Conservation (phyloP, 805 yeast genomes). For the Saccharomycopsis microspora region DNA sequence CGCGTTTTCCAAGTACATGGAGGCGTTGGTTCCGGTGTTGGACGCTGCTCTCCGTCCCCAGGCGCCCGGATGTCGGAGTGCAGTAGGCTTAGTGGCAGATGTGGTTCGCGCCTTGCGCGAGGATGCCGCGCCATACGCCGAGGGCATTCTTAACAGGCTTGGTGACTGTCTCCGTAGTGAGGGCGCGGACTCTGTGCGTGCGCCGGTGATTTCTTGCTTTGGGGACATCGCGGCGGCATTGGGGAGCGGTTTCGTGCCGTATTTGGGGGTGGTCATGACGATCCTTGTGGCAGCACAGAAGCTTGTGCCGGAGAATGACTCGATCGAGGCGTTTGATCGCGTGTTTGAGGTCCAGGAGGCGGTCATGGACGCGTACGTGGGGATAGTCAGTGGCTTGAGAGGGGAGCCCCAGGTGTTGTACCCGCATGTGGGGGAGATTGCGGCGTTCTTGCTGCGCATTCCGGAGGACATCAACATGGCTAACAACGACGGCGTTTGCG, state of each 20-base stretch:
- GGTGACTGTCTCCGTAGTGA: conserved; percentile 29
- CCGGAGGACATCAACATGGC: conserved; percentile 49
- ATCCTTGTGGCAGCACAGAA: conserved; percentile 60
- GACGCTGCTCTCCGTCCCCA: conserved; percentile 75
- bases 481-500: conserved; percentile 56
- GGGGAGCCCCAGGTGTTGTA: conserved; percentile 52
- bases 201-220: conserved; percentile 81
- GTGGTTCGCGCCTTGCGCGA: conserved; percentile 80
- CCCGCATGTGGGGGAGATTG: conserved; percentile 58
- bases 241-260: conserved; percentile 67
- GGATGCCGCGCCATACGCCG: conserved; percentile 60
- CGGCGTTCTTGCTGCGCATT: conserved; percentile 53
- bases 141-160: conserved; percentile 72
- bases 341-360: conserved; percentile 65
- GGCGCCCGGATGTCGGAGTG: conserved; percentile 74
- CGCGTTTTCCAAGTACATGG: conserved; percentile 65
- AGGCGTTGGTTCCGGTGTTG: conserved; percentile 73
- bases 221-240: conserved; percentile 92
- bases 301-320: conserved; percentile 50
- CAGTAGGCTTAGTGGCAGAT: conserved; percentile 93
- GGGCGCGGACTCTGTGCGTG: conserved; percentile 58
- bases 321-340: conserved; percentile 71
- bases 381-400: conserved; percentile 84
- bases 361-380: conserved; percentile 92
- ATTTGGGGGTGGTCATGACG: conserved; percentile 67